phyloP scores from a whole-genome alignment of 2,329 filamentous ascomycete species.

The Uncinocarpus reesii region DNA sequence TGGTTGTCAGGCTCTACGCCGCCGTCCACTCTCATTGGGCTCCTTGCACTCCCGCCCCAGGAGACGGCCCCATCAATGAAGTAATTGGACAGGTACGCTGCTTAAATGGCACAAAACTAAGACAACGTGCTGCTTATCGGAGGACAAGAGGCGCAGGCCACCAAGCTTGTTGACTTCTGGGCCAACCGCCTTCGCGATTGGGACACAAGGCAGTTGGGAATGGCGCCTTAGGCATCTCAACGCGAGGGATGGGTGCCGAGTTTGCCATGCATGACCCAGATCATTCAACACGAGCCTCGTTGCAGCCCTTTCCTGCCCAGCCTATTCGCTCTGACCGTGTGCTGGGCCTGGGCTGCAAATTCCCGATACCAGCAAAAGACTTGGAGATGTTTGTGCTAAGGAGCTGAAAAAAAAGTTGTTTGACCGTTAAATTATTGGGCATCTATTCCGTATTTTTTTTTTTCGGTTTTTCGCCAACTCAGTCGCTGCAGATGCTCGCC shows the following conservation, averaged over 20 bases:
- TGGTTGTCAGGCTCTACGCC: neutral
- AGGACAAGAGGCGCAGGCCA: no score
- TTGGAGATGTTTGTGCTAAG: no score
- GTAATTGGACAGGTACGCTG: constrained; percentile 6
- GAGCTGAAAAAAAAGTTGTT: neutral
- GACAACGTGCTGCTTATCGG: neutral
- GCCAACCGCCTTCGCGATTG: neutral
- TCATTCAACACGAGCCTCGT: neutral
- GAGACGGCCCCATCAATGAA: constrained; percentile 5
- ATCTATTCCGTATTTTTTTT: neutral
- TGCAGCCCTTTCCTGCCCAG: neutral
- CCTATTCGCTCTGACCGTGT: constrained; percentile 6
- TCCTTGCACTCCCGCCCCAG: neutral
- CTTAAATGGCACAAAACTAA: neutral
- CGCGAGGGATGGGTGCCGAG: neutral
- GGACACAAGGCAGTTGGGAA: neutral
- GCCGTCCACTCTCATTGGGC: constrained; percentile 6
- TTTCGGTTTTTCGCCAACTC: constrained; percentile 9
- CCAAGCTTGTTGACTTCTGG: neutral
- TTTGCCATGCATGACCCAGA: neutral
- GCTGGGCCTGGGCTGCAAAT: neutral
- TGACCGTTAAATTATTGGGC: constrained; percentile 5
- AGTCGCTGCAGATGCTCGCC: constrained; percentile 3
- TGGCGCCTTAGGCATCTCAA: constrained; percentile 6
- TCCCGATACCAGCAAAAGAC: constrained; percentile 2